A percentile compares a stretch with the other conserved stretches of the same genome.
phyloP scores from a whole-genome alignment of 164 flowering plant genomes.

The Macadamia integrifolia region DNA sequence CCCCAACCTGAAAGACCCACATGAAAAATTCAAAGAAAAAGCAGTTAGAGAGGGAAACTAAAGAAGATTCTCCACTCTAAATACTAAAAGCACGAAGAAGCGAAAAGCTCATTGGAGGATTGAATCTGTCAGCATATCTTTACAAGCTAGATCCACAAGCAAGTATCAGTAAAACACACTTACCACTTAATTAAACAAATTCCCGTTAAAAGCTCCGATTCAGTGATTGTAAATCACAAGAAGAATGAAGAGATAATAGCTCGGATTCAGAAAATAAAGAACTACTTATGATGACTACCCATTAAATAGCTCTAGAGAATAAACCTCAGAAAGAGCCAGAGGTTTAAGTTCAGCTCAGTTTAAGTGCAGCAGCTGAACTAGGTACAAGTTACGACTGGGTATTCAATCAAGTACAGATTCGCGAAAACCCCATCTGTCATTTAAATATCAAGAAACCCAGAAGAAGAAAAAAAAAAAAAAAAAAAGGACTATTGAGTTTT shows the following conservation, averaged over 20 bases:
- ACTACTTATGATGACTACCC: not conserved
- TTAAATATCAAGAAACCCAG: no score
- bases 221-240: conserved; percentile 1
- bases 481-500: no score
- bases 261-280: conserved; percentile 11
- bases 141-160: conserved; percentile 18
- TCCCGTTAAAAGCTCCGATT: no score
- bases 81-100: not conserved
- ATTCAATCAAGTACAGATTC: not conserved
- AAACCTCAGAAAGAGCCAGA: not conserved
- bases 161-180: not conserved
- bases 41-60: not conserved
- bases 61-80: conserved; percentile 5
- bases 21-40: not conserved
- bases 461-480: no score
- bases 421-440: not conserved
- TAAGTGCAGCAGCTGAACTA: not conserved
- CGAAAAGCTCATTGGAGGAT: conserved; percentile 5
- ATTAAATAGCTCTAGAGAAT: not conserved
- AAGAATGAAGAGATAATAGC: not conserved
- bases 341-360: not conserved
- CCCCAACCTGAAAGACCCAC: conserved; percentile 19
- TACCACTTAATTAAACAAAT: not conserved
- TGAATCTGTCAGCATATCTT: conserved; percentile 10
- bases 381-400: not conserved